These are phyloP conservation scores for Apophysomyces trapeziformis DNA, from an alignment of 371 early-diverging fungal species.

Conservation along the genomic window DNA sequence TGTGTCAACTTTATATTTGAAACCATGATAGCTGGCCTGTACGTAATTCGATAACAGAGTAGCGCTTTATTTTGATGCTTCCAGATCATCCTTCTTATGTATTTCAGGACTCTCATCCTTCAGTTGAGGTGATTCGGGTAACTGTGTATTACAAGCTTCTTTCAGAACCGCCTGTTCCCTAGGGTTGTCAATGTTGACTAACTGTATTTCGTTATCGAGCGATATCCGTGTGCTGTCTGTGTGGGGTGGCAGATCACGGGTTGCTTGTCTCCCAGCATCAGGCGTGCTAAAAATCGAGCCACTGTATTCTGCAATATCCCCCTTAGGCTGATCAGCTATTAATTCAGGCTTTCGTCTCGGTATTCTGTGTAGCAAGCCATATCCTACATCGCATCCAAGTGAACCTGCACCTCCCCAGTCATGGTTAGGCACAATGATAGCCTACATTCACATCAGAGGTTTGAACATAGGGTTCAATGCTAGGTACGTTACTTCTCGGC, in stretches of 20 bases:
- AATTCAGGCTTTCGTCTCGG: constrained; percentile 6
- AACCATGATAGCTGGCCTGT: not conserved
- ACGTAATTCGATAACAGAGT: not conserved
- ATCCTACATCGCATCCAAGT: constrained; percentile 74
- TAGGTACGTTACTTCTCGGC: constrained; percentile 57
- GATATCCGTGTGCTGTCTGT: not conserved
- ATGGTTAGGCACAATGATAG: constrained; percentile 69
- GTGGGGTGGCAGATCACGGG: not conserved
- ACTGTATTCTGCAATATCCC: not conserved
- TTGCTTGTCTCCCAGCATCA: not conserved
- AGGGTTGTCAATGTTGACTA: not conserved
- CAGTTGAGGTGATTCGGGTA: not conserved
- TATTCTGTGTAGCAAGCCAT: constrained; percentile 35
- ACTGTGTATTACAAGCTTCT: constrained; percentile 1
- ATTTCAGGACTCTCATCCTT: not conserved
- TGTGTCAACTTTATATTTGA: too few relatives aligned
- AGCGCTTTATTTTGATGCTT: not conserved
- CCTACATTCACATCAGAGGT: constrained; percentile 25
- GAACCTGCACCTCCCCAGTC: constrained; percentile 77
- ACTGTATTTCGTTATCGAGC: not conserved
- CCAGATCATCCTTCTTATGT: not conserved
- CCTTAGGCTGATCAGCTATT: not conserved
- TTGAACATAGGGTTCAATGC: not conserved
- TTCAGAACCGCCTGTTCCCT: not conserved
- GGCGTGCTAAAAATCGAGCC: constrained; percentile 8